Base-by-base conservation (phyloP, 306 rosid species). In the Carpinus fangiana region DNA sequence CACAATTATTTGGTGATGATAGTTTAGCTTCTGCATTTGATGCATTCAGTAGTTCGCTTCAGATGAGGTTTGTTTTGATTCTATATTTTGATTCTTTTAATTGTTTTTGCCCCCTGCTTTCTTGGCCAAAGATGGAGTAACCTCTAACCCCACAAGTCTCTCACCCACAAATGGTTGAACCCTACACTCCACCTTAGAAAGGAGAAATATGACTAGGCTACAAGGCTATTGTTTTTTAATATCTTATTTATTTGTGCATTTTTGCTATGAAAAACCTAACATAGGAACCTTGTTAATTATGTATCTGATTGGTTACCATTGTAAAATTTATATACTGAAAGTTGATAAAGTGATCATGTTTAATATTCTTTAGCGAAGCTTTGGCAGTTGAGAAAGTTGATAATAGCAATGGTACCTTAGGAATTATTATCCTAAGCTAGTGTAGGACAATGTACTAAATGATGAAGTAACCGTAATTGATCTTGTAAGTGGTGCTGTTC, bases 1-100 rank as follows among this genome's bases (percentile, higher is more conserved):
- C 97, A 13, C 91, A 85, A 28, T 86, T 86, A 73, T 71, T 90
- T 28, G 91, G 82, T 20, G 89, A 87, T 65, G 88, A 68, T 47
- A 80, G 86, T 28, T 77, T 82, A 78, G 72, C 82, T 72, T 77
- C 87, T 78, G 17, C 84, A 70, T 88, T 79, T 82, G 89, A 87
- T 84, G 64, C 83, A 31, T 84, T 87, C 52, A 72, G 78, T 54
- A 81, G 84, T 67, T 46, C 78, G 8, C 79, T 92, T 71, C 91
- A 57, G 34, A 81, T 67, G 72, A 94, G 97, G 98, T 94, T 56
- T 51, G 13, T 66, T 50, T 76, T 76, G 38, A 8, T 31, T 57
- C 60, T 1, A 45, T 34, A 10, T 17, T 5, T 59, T 23, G 6
- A 21, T 45, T 69, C 57, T 81, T 76, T 41, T 60, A 48, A 28